These are phyloP conservation scores for Tolypocladium tropicale DNA, from an alignment of 2,329 filamentous ascomycete species.

Conservation along the genomic window DNA sequence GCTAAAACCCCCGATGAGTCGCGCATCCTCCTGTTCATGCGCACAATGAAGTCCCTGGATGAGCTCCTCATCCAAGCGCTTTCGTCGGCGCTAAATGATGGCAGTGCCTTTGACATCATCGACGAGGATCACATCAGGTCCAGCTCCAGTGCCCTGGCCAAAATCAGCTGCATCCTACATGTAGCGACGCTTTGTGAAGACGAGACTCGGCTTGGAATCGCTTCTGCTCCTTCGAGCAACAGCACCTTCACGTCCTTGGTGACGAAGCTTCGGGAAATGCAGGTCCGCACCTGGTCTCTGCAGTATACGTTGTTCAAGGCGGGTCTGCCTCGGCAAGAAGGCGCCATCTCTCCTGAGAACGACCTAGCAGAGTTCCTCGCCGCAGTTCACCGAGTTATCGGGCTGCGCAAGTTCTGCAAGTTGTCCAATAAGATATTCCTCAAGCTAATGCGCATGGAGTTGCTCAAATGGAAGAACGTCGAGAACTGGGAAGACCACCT, in stretches of 20 bases:
- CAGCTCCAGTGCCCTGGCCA: constrained; percentile 61
- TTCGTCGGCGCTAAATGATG: constrained; percentile 56
- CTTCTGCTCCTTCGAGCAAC: constrained; percentile 47
- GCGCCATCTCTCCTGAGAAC: constrained; percentile 57
- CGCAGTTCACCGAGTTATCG: constrained; percentile 73
- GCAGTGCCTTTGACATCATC: constrained; percentile 68
- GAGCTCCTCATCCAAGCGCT: constrained; percentile 64
- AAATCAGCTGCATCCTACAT: constrained; percentile 66
- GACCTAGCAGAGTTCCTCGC: constrained; percentile 72
- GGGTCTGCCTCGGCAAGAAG: constrained; percentile 56
- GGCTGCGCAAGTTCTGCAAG: constrained; percentile 77
- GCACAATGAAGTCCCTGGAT: constrained; percentile 69
- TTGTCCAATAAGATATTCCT: constrained; percentile 78
- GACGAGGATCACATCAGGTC: constrained; percentile 68
- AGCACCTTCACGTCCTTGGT: constrained; percentile 42
- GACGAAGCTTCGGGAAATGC: constrained; percentile 72
- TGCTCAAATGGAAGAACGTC: constrained; percentile 64
- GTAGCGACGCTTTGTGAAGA: constrained; percentile 76
- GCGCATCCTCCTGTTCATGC: constrained; percentile 61
- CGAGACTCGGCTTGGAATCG: constrained; percentile 68
- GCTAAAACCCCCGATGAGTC: constrained; percentile 47
- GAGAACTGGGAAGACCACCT: constrained; percentile 82
- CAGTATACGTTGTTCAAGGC: constrained; percentile 74
- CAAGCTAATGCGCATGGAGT: constrained; percentile 77
- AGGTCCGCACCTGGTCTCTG: constrained; percentile 79